Evolutionary conservation across 2,329 filamentous ascomycete species (phyloP), one percentile per base, ranked within the genome.

Genomic region (Penicillium italicum): DNA sequence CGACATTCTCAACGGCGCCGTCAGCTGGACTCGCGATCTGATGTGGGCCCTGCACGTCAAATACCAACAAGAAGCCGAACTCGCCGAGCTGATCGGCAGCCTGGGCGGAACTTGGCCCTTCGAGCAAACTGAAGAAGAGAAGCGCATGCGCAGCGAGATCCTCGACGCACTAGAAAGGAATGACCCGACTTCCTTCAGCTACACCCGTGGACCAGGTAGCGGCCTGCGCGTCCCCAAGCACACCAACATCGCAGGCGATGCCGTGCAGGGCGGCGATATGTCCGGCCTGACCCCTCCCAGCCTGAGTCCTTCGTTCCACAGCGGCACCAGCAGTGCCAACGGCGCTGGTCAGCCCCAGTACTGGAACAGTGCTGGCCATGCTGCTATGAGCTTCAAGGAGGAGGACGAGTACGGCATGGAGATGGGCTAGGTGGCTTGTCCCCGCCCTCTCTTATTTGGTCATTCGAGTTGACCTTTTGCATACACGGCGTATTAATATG

Each of bases 11-110:
- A 97, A 97, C 69, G 93, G 94, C 30, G 90, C 93, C 33, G 94
- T 97, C 51, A 91, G 91, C 75, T 99, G 94, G 94, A 97, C 91
- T 58, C 86, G 93, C 60, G 94, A 99, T 76, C 81, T 99, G 50
- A 96, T 97, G 91, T 97, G 94, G 94, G 88, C 95, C 78, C 79
- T 96, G 57, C 87, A 96, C 69, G 82, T 90, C 69, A 96, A 96
- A 76, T 82, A 96, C 62, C 87, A 94, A 70, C 89, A 93, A 70
- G 90, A 96, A 73, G 88, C 95, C 60, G 89, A 96, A 69, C 82
- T 97, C 47, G 85, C 89, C 66, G 88, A 92, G 66, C 79, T 84
- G 49, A 86, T 96, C 55, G 79, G 81, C 31, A 85, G 86, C 56
- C 80, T 92, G 14, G 90, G 90, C 41, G 87, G 87, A 9, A 82